Conservation (phyloP, 2,329 filamentous ascomycete genomes). For the Gnomoniopsis smithogilvyi region DNA sequence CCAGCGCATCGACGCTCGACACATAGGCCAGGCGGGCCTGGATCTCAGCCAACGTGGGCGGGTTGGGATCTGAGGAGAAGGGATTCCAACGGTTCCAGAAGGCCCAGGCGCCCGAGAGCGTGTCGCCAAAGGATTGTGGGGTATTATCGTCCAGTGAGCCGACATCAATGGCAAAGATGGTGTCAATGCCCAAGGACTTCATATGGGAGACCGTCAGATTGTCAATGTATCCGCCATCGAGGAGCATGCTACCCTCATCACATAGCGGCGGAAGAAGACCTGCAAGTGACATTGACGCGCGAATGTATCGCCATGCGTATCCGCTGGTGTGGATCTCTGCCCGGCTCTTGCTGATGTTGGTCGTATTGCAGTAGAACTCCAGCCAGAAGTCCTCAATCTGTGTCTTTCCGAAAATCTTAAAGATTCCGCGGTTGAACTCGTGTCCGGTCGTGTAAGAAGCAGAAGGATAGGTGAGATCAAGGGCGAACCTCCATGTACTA, state of each 20-base stretch:
- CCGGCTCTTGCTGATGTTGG: conserved; percentile 93
- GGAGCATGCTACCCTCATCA: conserved; percentile 93
- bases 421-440: conserved; percentile 98
- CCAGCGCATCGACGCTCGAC: conserved; percentile 87
- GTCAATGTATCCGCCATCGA: conserved; percentile 96
- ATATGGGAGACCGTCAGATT: conserved; percentile 97
- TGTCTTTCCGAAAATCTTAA: conserved; percentile 94
- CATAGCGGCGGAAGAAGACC: conserved; percentile 90
- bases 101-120: conserved; percentile 91
- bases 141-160: conserved; percentile 88
- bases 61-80: conserved; percentile 83
- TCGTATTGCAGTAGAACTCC: conserved; percentile 98
- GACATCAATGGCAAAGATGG: conserved; percentile 95
- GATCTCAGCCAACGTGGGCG: conserved; percentile 92
- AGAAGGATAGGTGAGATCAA: conserved; percentile 94
- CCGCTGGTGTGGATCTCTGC: conserved; percentile 92
- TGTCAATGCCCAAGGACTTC: conserved; percentile 88
- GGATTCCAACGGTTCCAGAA: conserved; percentile 97
- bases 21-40: conserved; percentile 94
- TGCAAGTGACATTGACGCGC: conserved; percentile 94
- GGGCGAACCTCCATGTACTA: conserved; percentile 96
- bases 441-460: conserved; percentile 97
- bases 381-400: conserved; percentile 99
- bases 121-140: conserved; percentile 90
- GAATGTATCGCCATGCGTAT: conserved; percentile 95